These are phyloP conservation scores for Manihot esculenta DNA, from an alignment of 441 rosid genomes.

Conservation along the genomic window DNA sequence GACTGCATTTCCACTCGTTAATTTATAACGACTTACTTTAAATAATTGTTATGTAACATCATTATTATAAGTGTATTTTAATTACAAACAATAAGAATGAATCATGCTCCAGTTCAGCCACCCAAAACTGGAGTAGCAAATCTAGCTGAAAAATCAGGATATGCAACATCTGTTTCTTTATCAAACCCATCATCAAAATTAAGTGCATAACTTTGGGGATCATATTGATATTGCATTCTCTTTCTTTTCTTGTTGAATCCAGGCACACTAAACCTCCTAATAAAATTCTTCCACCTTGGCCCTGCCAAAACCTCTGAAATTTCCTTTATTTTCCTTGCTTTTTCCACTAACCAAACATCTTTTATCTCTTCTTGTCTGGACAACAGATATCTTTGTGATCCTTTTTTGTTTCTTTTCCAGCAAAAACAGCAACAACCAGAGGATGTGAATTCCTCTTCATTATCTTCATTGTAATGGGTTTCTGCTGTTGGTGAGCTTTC, in stretches of 20 bases:
- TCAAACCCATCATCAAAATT: slow-evolving; percentile 64
- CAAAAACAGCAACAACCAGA: slow-evolving; percentile 44
- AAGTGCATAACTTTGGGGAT: slow-evolving; percentile 63
- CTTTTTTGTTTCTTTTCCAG: slow-evolving; percentile 28
- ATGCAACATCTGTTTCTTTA: slow-evolving; percentile 16
- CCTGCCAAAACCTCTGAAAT: slow-evolving; percentile 53
- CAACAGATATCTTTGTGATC: slow-evolving; percentile 16
- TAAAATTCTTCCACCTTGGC: slow-evolving; percentile 64
- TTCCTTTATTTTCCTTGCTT: slow-evolving; percentile 39
- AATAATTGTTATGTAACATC: too few relatives aligned
- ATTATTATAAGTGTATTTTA: too few relatives aligned
- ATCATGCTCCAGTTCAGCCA: too few relatives aligned
- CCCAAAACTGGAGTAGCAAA: slow-evolving; percentile 31
- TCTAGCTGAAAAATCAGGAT: slow-evolving; percentile 40
- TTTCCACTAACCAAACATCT: slow-evolving; percentile 38
- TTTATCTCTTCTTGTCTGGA: slow-evolving; percentile 21
- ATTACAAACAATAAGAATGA: too few relatives aligned
- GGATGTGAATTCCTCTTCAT: slow-evolving; percentile 14
- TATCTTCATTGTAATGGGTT: slow-evolving; percentile 27
- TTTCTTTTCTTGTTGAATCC: slow-evolving; percentile 39
- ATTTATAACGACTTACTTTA: too few relatives aligned
- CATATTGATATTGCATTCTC: slow-evolving; percentile 47
- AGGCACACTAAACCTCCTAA: slow-evolving; percentile 30
- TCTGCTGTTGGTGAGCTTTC: slow-evolving; percentile 24
- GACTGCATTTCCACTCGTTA: too few relatives aligned